A percentile compares a stretch with the other conserved stretches of the same genome.
Conservation (phyloP, 177 flowering plant genomes). For the Vitis hybrid region DNA sequence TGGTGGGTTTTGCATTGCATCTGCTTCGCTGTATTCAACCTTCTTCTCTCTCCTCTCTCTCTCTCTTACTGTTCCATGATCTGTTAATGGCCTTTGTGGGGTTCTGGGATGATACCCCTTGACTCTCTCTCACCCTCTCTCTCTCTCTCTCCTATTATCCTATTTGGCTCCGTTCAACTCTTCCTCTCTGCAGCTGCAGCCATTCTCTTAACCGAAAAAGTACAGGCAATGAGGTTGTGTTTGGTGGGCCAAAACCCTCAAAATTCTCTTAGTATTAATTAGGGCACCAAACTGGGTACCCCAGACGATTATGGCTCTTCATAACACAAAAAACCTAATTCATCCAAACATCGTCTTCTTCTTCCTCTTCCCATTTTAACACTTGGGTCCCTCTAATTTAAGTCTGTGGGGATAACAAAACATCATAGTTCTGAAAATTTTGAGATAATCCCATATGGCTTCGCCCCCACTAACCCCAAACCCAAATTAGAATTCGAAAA, state of each 20-base stretch:
- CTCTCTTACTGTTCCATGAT: slow-evolving; percentile 3
- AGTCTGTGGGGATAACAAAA: too few relatives aligned
- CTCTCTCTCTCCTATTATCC: background rate
- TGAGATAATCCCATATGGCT: too few relatives aligned
- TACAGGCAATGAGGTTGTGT: slow-evolving; percentile 13
- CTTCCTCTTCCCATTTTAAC: too few relatives aligned
- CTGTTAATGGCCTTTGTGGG: slow-evolving; percentile 18
- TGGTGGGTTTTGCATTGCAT: slow-evolving; percentile 23
- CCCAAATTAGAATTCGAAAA: too few relatives aligned
- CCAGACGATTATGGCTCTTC: background rate
- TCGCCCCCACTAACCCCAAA: too few relatives aligned
- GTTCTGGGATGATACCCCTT: slow-evolving; percentile 10
- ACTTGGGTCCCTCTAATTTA: too few relatives aligned
- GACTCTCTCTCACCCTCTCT: slow-evolving; percentile 2
- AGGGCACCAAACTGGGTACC: slow-evolving; percentile 1
- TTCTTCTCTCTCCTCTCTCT: slow-evolving; percentile 12
- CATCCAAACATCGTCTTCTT: too few relatives aligned
- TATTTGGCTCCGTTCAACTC: slow-evolving; percentile 19
- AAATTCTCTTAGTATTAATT: slow-evolving; percentile 4
- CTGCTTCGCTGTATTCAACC: slow-evolving; percentile 70
- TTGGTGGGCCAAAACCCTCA: slow-evolving; percentile 25
- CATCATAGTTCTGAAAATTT: too few relatives aligned
- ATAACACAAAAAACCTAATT: slow-evolving; percentile 1
- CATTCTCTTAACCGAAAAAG: slow-evolving; percentile 24
- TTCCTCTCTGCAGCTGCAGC: slow-evolving; percentile 15